A percentile compares a stretch with the other conserved stretches of the same genome.
Evolutionary conservation across 257 asterid species (phyloP).

Genomic region (Solanum sparsipilum): DNA sequence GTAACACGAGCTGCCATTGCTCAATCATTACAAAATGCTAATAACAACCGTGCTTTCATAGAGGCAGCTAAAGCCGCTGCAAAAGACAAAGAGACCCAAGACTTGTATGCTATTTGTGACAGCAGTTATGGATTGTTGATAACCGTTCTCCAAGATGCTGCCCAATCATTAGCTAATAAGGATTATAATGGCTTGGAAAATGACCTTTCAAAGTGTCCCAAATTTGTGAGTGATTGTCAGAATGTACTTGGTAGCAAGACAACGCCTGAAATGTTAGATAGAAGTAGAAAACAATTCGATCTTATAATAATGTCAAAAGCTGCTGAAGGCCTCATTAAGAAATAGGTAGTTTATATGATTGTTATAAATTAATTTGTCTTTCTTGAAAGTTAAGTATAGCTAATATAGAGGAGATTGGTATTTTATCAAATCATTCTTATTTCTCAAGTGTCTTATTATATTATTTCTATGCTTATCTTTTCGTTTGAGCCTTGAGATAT

Average conservation of each 20-base stretch:
- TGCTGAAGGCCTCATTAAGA: not conserved
- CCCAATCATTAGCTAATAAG: not conserved
- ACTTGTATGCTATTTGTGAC: not conserved
- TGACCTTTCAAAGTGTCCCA: not conserved
- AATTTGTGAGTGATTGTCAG: not conserved
- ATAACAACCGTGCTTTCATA: not conserved
- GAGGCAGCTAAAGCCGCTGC: not conserved
- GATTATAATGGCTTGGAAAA: not conserved
- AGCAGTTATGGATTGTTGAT: not conserved
- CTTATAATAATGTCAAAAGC: not conserved
- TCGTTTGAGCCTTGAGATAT: not conserved
- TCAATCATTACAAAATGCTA: not conserved
- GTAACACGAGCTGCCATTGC: not conserved
- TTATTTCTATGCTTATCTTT: not conserved
- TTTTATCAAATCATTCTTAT: not conserved
- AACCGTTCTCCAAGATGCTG: not conserved
- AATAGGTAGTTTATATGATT: not conserved
- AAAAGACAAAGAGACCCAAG: not conserved
- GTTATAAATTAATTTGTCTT: not conserved
- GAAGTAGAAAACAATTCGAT: not conserved
- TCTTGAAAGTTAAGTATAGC: not conserved
- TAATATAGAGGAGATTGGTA: not conserved
- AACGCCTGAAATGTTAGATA: not conserved
- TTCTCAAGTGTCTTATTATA: not conserved
- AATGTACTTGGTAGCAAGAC: not conserved